Evolutionary conservation across 75 land plant species (phyloP), one percentile per base, ranked within the genome.

Genomic region (Selaginella tamariscina): DNA sequence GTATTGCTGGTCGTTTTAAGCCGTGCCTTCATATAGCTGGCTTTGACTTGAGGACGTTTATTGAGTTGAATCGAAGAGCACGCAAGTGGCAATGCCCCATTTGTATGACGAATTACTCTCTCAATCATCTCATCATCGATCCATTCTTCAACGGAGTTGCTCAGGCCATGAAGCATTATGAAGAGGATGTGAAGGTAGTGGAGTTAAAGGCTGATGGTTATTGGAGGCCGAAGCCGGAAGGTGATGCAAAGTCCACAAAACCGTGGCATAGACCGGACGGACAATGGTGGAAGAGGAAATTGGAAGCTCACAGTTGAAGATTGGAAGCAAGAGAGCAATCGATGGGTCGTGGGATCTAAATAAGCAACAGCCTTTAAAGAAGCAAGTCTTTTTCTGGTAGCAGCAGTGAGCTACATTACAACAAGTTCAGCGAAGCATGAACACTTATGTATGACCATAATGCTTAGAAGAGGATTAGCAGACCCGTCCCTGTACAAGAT

Each of bases 61-160:
- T 95, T 44, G 93, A 95, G 69, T 75, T 95, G 29, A 88, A 86
- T 74, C 89, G 91, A 65, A 81, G 97, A 20, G 84, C 99, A 32
- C 82, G 93, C 65, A 95, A 95, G 98, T 94, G 98, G 98, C 98
- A 94, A 56, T 94, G 98, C 55, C 98, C 98, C 9, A 82, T 84
- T 31, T 94, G 98, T 71, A 71, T 90, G 32, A 85, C 82, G 74
- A 94, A 94, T 70, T 94, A 94, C 68, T 76, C 88, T 13, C 57
- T 87, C 69, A 89, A 87, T 32, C 63, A 75, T 66, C 56, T 90
- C 23, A 82, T 94, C 24, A 81, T 94, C 66, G 98, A 94, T 72
- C 96, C 91, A 0, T 90, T 91, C 68, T 87, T 94, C 73, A 94
- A 85, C 65, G 77, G 75, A 2, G 79, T 94, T 27, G 78, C 91